Percentiles rank a stretch among this genome's conserved stretches.
These are phyloP conservation scores for Podaxis sp. DNA, from an alignment of 768 basidiomycete species.

Conservation along the genomic window DNA sequence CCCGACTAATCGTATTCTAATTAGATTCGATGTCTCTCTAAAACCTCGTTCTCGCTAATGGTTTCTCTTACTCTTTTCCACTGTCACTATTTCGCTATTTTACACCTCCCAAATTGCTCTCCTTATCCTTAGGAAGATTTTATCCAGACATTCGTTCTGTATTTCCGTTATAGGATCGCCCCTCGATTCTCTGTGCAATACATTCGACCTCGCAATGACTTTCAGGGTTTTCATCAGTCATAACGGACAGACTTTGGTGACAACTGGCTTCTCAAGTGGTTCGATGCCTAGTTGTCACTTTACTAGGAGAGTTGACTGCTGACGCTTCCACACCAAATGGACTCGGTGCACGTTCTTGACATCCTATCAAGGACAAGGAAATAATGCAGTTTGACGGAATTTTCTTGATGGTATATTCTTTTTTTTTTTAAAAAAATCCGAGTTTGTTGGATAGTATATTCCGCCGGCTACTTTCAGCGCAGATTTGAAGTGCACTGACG, in stretches of 20 bases:
- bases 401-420: conserved; percentile 44
- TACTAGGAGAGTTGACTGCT: not conserved
- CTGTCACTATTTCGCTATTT: not conserved
- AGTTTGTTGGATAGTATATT: conserved; percentile 26
- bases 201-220: not conserved
- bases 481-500: conserved; percentile 58
- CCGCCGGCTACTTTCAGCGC: conserved; percentile 62
- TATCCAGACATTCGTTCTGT: not conserved
- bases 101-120: not conserved
- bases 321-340: conserved; percentile 30
- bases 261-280: not conserved
- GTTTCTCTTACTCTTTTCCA: not conserved
- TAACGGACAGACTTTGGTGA: not conserved
- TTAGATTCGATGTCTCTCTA: not conserved
- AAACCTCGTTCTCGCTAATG: not conserved
- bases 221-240: not conserved
- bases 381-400: not conserved
- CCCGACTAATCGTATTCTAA: not conserved
- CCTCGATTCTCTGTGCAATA: not conserved
- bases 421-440: too few relatives aligned
- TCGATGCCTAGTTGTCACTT: not conserved
- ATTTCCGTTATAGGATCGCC: not conserved
- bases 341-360: conserved; percentile 39
- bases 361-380: not conserved
- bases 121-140: not conserved